Conservation (phyloP, 345 rosid species). For the Ricinus communis region DNA sequence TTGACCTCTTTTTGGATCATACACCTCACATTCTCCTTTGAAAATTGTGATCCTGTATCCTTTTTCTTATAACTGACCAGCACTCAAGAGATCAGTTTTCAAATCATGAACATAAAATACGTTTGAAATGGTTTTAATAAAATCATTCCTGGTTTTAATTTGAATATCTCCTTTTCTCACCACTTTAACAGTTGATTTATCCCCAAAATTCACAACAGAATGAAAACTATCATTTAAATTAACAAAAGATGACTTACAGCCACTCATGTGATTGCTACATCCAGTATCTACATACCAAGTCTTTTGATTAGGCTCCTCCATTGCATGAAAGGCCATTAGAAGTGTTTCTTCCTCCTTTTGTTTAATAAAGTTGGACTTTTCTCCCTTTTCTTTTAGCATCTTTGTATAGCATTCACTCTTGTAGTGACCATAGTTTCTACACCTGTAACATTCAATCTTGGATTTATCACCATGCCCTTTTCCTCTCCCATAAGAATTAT, state of each 20-base stretch:
- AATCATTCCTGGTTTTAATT: background rate
- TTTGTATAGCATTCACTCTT: background rate
- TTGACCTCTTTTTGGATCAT: no score
- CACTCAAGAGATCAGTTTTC: no score
- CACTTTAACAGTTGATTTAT: background rate
- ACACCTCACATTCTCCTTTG: no score
- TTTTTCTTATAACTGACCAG: no score
- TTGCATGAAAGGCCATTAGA: slow-evolving; percentile 2
- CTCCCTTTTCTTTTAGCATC: background rate
- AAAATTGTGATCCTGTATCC: no score
- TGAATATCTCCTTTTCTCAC: background rate
- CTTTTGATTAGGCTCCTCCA: background rate
- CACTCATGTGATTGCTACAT: no score
- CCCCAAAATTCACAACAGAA: background rate
- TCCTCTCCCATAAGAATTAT: background rate
- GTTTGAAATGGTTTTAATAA: background rate
- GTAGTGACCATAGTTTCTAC: background rate
- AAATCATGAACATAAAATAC: no score
- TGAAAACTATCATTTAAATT: background rate
- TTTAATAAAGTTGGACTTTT: background rate
- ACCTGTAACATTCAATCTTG: background rate
- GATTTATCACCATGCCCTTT: background rate
- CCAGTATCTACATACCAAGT: no score
- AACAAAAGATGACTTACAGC: background rate
- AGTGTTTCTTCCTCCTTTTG: background rate